Evolutionary conservation across 2,329 filamentous ascomycete species (phyloP).

Genomic region (Epichloe sp.): DNA sequence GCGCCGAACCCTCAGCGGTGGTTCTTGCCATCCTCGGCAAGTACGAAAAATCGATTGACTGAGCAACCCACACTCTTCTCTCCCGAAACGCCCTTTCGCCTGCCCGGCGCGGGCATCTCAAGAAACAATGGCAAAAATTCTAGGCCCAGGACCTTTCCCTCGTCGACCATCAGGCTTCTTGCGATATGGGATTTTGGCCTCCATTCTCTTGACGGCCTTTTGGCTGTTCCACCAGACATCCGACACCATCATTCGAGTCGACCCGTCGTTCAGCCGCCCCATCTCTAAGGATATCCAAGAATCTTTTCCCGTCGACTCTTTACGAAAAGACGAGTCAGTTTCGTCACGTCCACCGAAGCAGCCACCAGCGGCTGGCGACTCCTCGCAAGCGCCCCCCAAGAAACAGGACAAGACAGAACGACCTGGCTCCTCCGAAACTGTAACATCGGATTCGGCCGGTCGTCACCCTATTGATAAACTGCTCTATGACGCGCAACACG

Average conservation of each 20-base stretch:
- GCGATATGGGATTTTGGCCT: constrained; percentile 26
- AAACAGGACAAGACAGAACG: constrained; percentile 1
- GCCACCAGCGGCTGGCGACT: background rate
- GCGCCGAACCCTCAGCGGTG: background rate
- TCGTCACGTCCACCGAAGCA: background rate
- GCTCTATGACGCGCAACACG: constrained; percentile 30
- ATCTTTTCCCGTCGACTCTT: background rate
- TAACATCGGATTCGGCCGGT: constrained; percentile 1
- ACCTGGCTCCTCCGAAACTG: background rate
- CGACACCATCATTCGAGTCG: background rate
- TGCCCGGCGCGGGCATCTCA: background rate
- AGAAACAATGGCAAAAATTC: constrained; percentile 7
- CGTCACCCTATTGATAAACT: constrained; percentile 40
- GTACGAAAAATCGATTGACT: background rate
- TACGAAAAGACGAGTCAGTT: background rate
- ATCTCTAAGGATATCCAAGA: background rate
- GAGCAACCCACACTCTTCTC: background rate
- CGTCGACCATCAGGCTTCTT: constrained; percentile 25
- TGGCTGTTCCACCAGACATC: constrained; percentile 16
- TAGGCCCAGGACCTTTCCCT: constrained; percentile 4
- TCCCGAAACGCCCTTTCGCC: background rate
- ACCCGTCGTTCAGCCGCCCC: background rate
- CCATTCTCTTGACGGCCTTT: constrained; percentile 20
- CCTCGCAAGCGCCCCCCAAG: background rate
- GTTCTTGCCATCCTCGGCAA: background rate